A percentile compares a stretch with the other conserved stretches of the same genome.
phyloP scores from a whole-genome alignment of 169 alveolate species.

The Toxoplasma gondii region DNA sequence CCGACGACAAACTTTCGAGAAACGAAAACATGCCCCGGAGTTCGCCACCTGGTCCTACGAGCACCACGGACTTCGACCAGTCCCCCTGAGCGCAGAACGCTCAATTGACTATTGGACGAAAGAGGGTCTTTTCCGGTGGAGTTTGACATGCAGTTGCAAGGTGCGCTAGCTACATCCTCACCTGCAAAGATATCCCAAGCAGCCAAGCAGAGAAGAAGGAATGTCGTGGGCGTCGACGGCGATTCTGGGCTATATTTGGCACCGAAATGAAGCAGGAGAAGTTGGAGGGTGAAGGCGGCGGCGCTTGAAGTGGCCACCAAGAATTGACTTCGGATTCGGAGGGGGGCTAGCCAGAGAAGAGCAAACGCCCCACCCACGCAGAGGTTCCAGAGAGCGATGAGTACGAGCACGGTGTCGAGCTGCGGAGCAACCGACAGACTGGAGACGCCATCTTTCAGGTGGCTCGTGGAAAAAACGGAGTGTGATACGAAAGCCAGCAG shows the following conservation, averaged over 20 bases:
- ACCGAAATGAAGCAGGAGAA: neutral
- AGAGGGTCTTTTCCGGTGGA: too few species aligned
- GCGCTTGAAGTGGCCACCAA: neutral
- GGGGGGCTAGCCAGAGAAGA: neutral
- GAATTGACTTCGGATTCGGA: neutral
- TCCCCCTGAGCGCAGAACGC: too few species aligned
- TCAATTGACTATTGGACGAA: too few species aligned
- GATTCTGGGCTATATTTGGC: neutral
- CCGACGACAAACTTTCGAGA: too few species aligned
- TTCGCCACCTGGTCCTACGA: too few species aligned
- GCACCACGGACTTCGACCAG: too few species aligned
- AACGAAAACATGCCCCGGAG: too few species aligned
- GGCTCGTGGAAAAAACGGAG: too few species aligned
- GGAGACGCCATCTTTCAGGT: too few species aligned
- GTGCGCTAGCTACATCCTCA: neutral
- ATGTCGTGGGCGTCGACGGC: neutral
- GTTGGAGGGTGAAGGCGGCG: neutral
- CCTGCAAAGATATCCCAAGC: neutral
- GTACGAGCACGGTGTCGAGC: neutral
- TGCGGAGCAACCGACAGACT: too few species aligned
- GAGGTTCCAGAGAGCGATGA: neutral
- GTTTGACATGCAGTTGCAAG: too few species aligned
- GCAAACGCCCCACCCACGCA: neutral
- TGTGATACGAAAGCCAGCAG: too few species aligned
- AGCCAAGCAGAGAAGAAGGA: neutral